Evolutionary conservation across 345 rosid genomes (phyloP).

Genomic region (Noccaea caerulescens): DNA sequence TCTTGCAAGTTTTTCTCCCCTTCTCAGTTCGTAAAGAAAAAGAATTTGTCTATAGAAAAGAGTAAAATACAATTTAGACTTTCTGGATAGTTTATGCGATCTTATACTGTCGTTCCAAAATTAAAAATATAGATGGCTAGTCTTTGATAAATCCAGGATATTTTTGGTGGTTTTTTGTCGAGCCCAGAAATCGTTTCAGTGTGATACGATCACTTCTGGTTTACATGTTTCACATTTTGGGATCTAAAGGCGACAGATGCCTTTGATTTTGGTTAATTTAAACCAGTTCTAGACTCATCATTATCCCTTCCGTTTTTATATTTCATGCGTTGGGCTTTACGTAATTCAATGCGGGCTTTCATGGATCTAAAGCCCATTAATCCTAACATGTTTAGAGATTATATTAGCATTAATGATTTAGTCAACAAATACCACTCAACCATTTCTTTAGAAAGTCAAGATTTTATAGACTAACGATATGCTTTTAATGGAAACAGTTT

Average conservation of each 20-base stretch:
- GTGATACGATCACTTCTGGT: too few relatives aligned
- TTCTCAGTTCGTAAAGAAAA: not conserved
- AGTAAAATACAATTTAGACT: too few relatives aligned
- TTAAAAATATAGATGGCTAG: too few relatives aligned
- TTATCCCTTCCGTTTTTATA: not conserved
- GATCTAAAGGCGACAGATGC: not conserved
- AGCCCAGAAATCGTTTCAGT: too few relatives aligned
- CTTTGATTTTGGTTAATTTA: not conserved
- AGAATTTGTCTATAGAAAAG: too few relatives aligned
- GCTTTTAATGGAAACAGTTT: slow-evolving; percentile 1
- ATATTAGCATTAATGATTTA: not conserved
- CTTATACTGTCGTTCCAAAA: too few relatives aligned
- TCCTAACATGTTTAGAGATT: not conserved
- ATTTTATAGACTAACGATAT: not conserved
- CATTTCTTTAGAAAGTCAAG: not conserved
- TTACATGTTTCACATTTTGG: too few relatives aligned
- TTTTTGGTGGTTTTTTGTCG: too few relatives aligned
- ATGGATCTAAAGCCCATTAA: slow-evolving; percentile 19
- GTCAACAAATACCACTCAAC: slow-evolving; percentile 18
- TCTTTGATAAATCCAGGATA: too few relatives aligned
- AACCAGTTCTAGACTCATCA: not conserved
- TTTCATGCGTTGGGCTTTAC: not conserved
- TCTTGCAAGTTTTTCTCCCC: not conserved
- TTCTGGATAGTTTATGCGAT: too few relatives aligned
- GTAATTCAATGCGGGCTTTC: not conserved